Base-by-base conservation (phyloP, 2,329 filamentous ascomycete genomes). In the Arthrobotrys sphaeroides region DNA sequence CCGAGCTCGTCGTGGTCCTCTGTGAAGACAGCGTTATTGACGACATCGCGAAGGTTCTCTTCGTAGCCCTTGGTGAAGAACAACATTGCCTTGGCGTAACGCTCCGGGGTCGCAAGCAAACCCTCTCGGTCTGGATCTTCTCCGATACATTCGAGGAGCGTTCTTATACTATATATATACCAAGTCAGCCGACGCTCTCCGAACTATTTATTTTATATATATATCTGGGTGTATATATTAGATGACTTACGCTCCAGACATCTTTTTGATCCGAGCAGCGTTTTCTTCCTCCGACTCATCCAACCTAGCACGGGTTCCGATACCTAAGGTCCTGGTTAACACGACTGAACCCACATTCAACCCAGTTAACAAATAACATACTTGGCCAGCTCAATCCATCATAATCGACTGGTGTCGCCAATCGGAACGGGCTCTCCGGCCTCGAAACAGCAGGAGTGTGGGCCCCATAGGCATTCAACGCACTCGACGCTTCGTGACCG, bases 21-120 rank as follows among this genome's bases (percentile, higher is more conserved):
- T 80, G 97, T 91, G 84, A 99, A 99, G 64, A 98, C 91, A 16
- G 95, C 95, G 67, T 90, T 88, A 82, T 98, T 98, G 77, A 98
- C 92, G 78, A 98, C 91, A 81, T 96, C 92, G 77, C 89, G 87
- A 65, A 97, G 88, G 80, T 97, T 97, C 84, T 97, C 90, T 84
- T 98, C 93, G 82, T 99, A 99, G 45, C 95, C 95, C 82, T 96
- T 93, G 4, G 95, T 99, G 83, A 99, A 93, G 85, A 91, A 96
- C 77, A 98, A 88, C 88, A 99, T 90, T 12, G 95, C 95, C 83
- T 97, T 95, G 51, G 95, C 94, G 82, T 98, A 99, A 77, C 95
- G 88, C 80, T 91, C 89, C 0, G 95, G 95, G 0, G 89, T 91
- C 42, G 85, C 88, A 13, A 90, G 84, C 42, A 91, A 83, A 43